Conservation (phyloP, 768 basidiomycete species). For the Lactarius sp. region DNA sequence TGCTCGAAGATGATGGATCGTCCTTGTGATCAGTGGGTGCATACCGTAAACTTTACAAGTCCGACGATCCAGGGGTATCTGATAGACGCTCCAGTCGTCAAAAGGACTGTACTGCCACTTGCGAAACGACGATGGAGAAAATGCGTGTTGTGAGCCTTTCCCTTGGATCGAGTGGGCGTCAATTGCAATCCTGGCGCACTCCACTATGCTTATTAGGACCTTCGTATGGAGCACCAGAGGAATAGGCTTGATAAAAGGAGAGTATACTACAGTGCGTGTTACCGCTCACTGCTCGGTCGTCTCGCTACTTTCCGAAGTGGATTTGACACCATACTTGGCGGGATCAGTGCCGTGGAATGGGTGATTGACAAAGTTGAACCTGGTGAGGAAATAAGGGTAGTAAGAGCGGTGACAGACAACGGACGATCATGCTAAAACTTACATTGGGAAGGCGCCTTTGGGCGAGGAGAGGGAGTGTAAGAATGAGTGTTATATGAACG, state of each 20-base stretch:
- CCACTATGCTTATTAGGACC: not conserved
- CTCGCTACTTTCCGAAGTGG: slow-evolving; percentile 28
- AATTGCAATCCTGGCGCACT: not conserved
- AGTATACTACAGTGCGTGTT: slow-evolving; percentile 7
- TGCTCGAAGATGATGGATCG: not conserved
- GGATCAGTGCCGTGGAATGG: slow-evolving; percentile 80
- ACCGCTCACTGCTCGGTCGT: slow-evolving; percentile 20
- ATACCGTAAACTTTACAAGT: not conserved
- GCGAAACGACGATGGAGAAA: not conserved
- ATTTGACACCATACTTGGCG: slow-evolving; percentile 55
- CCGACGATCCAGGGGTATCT: slow-evolving; percentile 7
- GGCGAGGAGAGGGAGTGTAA: slow-evolving; percentile 6
- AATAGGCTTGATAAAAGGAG: slow-evolving; percentile 9
- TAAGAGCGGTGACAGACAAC: slow-evolving; percentile 1
- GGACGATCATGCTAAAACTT: slow-evolving; percentile 29
- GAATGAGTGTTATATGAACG: not conserved
- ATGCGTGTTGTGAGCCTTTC: not conserved
- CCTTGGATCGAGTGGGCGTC: not conserved
- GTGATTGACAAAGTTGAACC: slow-evolving; percentile 96
- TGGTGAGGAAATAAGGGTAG: slow-evolving; percentile 31
- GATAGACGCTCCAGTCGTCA: not conserved
- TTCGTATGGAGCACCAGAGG: not conserved
- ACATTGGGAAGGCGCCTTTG: slow-evolving; percentile 74
- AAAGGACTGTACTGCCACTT: slow-evolving; percentile 8
- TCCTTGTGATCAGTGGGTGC: slow-evolving; percentile 8